Percentiles rank a stretch among this genome's conserved stretches.
Evolutionary conservation across 2,329 filamentous ascomycete species (phyloP).

Genomic region (Diaporthe longicolla): DNA sequence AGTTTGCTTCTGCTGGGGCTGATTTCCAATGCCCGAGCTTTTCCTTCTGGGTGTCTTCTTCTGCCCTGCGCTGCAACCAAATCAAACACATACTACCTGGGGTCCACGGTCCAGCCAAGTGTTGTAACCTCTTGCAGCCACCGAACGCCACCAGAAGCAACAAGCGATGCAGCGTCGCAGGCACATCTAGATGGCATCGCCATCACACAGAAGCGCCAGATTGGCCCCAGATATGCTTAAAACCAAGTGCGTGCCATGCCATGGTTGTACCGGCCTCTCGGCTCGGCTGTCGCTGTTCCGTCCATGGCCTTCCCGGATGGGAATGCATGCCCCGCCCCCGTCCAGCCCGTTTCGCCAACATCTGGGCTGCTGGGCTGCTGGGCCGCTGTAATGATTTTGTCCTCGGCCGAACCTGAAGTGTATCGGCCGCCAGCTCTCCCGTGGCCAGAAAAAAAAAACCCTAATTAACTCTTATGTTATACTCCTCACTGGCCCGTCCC

Average conservation of each 20-base stretch:
- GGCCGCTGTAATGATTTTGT: not conserved
- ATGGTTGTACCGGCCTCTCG: slow-evolving; percentile 34
- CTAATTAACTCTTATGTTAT: not conserved
- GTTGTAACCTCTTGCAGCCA: slow-evolving; percentile 3
- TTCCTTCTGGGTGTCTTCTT: not conserved
- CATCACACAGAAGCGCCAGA: slow-evolving; percentile 16
- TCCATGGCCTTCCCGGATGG: slow-evolving; percentile 37
- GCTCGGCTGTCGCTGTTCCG: slow-evolving; percentile 14
- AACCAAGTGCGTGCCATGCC: slow-evolving; percentile 7
- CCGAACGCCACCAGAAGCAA: not conserved
- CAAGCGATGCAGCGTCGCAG: slow-evolving; percentile 13
- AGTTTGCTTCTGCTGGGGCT: slow-evolving; percentile 4
- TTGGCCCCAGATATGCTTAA: slow-evolving; percentile 37
- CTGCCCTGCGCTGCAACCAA: slow-evolving; percentile 15
- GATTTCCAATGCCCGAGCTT: not conserved
- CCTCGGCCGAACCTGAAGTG: slow-evolving; percentile 30
- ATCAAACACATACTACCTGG: not conserved
- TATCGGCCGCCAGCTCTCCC: slow-evolving; percentile 17
- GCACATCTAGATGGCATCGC: slow-evolving; percentile 28
- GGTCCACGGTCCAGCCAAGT: not conserved
- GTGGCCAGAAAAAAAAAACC: not conserved
- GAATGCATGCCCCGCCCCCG: slow-evolving; percentile 4
- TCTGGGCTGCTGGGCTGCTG: not conserved
- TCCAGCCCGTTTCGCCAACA: not conserved
- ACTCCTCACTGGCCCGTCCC: not conserved